phyloP scores from a whole-genome alignment of 2,329 filamentous ascomycete genomes.

The Talaromyces islandicus region DNA sequence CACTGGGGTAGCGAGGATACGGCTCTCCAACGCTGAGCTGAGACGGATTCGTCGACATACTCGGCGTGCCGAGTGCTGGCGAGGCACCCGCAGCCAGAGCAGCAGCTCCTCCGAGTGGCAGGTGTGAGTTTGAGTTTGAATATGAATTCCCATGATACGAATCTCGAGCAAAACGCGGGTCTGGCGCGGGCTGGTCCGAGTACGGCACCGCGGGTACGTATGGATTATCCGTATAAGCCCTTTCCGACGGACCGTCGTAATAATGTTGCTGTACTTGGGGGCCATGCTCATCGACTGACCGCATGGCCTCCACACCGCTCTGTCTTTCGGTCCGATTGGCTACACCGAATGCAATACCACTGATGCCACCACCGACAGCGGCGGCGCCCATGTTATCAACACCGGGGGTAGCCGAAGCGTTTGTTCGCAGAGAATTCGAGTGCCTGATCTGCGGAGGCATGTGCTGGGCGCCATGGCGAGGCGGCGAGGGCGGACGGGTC shows the following conservation, averaged over 20 bases:
- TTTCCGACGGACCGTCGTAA: conserved; percentile 5
- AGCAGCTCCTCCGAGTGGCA: conserved; percentile 20
- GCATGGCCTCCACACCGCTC: conserved; percentile 59
- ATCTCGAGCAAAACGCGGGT: conserved; percentile 22
- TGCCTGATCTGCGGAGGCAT: conserved; percentile 15
- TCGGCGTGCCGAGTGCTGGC: conserved; percentile 27
- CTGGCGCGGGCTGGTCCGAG: not conserved
- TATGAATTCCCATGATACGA: conserved; percentile 19
- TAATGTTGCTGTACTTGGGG: conserved; percentile 10
- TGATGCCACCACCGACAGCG: conserved; percentile 59
- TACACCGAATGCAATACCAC: conserved; percentile 61
- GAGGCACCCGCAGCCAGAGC: conserved; percentile 27
- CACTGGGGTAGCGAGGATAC: conserved; percentile 22
- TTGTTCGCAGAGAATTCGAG: conserved; percentile 26
- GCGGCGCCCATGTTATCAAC: conserved; percentile 61
- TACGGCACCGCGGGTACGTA: conserved; percentile 18
- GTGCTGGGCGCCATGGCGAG: conserved; percentile 11
- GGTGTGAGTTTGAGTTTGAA: conserved; percentile 26
- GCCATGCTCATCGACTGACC: conserved; percentile 26
- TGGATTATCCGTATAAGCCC: conserved; percentile 28
- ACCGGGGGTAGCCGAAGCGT: conserved; percentile 50
- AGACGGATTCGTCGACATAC: conserved; percentile 31
- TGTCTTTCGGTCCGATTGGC: conserved; percentile 60
- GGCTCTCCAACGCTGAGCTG: conserved; percentile 46
- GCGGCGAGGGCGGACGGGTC: conserved; percentile 12